Evolutionary conservation across 768 basidiomycete species (phyloP).

Genomic region (Suillus luteus): DNA sequence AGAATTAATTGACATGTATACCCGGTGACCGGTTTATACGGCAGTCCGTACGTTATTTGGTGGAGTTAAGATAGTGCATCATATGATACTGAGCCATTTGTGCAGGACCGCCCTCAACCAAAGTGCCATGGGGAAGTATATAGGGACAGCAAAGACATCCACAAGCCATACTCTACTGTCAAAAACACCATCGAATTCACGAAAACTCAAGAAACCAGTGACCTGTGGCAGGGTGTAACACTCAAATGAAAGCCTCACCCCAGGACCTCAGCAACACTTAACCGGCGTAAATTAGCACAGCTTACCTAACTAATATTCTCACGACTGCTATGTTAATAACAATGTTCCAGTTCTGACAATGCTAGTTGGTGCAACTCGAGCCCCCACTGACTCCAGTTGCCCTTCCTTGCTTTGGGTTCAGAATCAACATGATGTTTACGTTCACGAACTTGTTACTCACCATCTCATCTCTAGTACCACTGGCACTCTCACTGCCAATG

Average conservation of each 20-base stretch:
- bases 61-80: background rate
- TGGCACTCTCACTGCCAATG: conserved; percentile 36
- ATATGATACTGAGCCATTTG: no score
- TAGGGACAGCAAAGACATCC: background rate
- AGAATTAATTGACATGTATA: background rate
- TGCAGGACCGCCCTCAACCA: no score
- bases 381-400: background rate
- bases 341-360: background rate
- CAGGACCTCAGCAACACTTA: no score
- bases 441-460: conserved; percentile 29
- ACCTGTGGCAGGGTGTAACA: no score
- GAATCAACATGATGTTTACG: conserved; percentile 3
- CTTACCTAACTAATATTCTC: conserved; percentile 3
- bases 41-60: background rate
- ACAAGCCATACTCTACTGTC: background rate
- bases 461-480: conserved; percentile 22
- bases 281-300: background rate
- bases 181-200: background rate
- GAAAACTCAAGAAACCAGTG: background rate
- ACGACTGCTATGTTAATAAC: conserved; percentile 6
- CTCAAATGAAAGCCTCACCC: no score
- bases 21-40: no score
- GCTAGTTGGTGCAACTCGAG: background rate
- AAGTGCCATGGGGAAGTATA: no score
- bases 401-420: background rate